Conservation (phyloP, 768 basidiomycete genomes). For the Leucocoprinus birnbaumii region DNA sequence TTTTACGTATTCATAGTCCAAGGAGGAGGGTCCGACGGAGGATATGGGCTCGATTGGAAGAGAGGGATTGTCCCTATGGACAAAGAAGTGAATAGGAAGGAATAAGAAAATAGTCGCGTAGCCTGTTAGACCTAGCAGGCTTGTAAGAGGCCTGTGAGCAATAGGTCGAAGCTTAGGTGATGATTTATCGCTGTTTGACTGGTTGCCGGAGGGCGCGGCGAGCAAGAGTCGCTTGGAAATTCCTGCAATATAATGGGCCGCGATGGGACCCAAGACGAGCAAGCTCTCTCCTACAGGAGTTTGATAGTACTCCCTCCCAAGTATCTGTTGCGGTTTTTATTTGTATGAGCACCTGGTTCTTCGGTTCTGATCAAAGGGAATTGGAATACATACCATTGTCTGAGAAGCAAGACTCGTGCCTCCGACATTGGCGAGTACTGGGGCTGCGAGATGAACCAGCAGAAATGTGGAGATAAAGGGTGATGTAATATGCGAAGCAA, state of each 20-base stretch:
- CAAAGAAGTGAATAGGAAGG: conserved; percentile 67
- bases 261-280: conserved; percentile 67
- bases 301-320: conserved; percentile 88
- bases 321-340: conserved; percentile 44
- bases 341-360: background rate
- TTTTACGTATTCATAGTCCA: conserved; percentile 85
- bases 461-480: conserved; percentile 80
- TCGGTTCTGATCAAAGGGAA: background rate
- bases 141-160: conserved; percentile 26
- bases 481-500: conserved; percentile 61
- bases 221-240: conserved; percentile 55
- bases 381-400: conserved; percentile 68
- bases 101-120: conserved; percentile 55
- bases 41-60: conserved; percentile 44
- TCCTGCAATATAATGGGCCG: conserved; percentile 57
- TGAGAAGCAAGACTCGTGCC: conserved; percentile 67
- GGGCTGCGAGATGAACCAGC: conserved; percentile 76
- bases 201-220: background rate
- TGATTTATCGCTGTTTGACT: conserved; percentile 14
- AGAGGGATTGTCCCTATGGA: conserved; percentile 60
- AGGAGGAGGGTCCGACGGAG: conserved; percentile 66
- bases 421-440: conserved; percentile 66
- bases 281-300: conserved; percentile 63
- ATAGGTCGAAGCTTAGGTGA: background rate
- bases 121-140: conserved; percentile 58